Evolutionary conservation across 441 rosid genomes (phyloP).

Genomic region (Flueggea neowawraea): DNA sequence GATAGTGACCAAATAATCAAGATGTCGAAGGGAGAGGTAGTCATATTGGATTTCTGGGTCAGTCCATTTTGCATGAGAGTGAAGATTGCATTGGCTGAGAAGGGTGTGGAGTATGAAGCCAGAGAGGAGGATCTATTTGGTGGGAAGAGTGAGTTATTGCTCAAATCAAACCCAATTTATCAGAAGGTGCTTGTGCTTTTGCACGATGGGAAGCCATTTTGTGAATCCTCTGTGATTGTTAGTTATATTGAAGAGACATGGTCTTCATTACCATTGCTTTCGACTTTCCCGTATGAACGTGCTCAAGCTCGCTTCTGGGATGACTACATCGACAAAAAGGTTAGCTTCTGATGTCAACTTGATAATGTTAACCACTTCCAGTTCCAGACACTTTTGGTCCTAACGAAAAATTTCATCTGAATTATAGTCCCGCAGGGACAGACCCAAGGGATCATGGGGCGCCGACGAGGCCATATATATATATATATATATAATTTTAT

Average conservation of each 20-base stretch:
- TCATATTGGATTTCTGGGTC: constrained; percentile 7
- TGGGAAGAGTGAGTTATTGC: constrained; percentile 50
- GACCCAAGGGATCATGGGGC: no score
- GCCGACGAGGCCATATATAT: no score
- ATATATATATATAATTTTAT: no score
- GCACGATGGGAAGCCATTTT: constrained; percentile 42
- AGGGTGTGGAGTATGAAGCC: constrained; percentile 2
- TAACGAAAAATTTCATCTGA: no score
- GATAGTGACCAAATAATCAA: neutral
- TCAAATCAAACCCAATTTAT: constrained; percentile 50
- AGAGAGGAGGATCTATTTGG: constrained; percentile 41
- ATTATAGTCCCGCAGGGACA: no score
- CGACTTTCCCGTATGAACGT: constrained; percentile 32
- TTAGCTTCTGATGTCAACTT: neutral
- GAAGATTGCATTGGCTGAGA: constrained; percentile 3
- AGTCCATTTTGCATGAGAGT: constrained; percentile 9
- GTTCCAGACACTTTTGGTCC: no score
- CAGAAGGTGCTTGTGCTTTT: constrained; percentile 50
- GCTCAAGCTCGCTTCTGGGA: constrained; percentile 60
- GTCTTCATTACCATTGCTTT: constrained; percentile 47
- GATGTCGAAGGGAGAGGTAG: constrained; percentile 1
- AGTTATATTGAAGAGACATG: constrained; percentile 49
- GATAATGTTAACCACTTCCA: no score
- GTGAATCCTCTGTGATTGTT: constrained; percentile 44
- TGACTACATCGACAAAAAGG: constrained; percentile 59